phyloP scores from a whole-genome alignment of 495 filamentous ascomycete species.

The Staphylotrichum tortipilum region DNA sequence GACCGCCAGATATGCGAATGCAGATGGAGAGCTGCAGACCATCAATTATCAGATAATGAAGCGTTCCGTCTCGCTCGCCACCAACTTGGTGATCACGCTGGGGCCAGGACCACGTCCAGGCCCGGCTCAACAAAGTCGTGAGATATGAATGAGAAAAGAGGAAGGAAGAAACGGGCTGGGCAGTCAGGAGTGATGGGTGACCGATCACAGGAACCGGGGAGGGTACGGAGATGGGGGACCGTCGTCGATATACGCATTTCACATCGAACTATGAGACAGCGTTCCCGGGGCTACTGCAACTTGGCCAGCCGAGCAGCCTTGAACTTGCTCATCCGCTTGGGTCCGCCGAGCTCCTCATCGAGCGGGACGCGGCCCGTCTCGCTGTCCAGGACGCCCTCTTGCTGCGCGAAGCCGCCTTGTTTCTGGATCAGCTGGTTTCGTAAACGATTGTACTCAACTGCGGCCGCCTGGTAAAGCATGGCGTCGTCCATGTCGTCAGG shows the following conservation, averaged over 20 bases:
- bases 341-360: conserved; percentile 57
- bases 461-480: conserved; percentile 65
- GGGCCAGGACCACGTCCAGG: too few relatives aligned
- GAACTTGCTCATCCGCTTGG: conserved; percentile 75
- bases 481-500: conserved; percentile 67
- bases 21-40: conserved; percentile 44
- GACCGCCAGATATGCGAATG: conserved; percentile 43
- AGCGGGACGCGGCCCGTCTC: conserved; percentile 39
- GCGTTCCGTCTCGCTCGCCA: conserved; percentile 29
- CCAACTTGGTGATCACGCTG: conserved; percentile 3
- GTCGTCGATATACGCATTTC: conserved; percentile 14
- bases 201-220: background rate
- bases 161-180: background rate
- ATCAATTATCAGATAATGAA: conserved; percentile 44
- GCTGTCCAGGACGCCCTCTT: conserved; percentile 44
- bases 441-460: conserved; percentile 67
- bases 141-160: background rate
- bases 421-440: conserved; percentile 71
- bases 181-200: background rate
- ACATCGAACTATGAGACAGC: conserved; percentile 13
- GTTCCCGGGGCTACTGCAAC: conserved; percentile 12
- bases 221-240: background rate
- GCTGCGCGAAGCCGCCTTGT: conserved; percentile 64
- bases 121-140: too few relatives aligned
- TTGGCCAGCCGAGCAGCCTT: conserved; percentile 68